Percentiles rank a stretch among this genome's conserved stretches.
phyloP scores from a whole-genome alignment of 495 filamentous ascomycete genomes.

The Daldinia grandis region DNA sequence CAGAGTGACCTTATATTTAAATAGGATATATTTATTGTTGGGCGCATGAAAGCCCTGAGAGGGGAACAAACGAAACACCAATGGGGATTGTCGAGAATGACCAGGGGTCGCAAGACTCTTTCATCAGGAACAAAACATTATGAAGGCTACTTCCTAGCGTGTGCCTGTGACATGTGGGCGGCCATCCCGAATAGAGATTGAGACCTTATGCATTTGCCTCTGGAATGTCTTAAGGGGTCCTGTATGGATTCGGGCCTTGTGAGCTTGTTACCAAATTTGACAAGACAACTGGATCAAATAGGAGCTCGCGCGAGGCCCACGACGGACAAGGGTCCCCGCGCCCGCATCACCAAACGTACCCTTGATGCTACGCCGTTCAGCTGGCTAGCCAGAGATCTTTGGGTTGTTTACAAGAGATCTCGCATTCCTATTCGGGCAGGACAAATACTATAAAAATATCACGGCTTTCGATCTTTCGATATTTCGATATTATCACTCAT shows the following conservation, averaged over 20 bases:
- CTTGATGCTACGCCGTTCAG: background rate
- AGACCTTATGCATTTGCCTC: constrained; percentile 39
- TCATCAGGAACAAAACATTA: constrained; percentile 20
- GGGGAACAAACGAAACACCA: constrained; percentile 21
- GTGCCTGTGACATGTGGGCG: constrained; percentile 38
- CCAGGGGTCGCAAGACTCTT: constrained; percentile 32
- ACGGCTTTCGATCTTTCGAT: constrained; percentile 10
- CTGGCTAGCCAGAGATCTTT: background rate
- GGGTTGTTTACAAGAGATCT: background rate
- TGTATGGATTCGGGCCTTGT: constrained; percentile 31
- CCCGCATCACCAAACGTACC: constrained; percentile 6
- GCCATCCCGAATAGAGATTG: constrained; percentile 25
- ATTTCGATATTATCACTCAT: constrained; percentile 10
- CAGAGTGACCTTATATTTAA: constrained; percentile 21
- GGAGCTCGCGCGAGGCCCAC: constrained; percentile 23
- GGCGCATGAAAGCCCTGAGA: constrained; percentile 12
- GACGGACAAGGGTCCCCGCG: constrained; percentile 30
- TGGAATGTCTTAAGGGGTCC: constrained; percentile 24
- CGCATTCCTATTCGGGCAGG: constrained; percentile 26
- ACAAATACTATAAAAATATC: constrained; percentile 4
- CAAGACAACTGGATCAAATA: constrained; percentile 28
- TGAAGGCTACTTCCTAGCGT: constrained; percentile 21
- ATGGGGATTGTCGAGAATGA: constrained; percentile 30
- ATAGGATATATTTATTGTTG: constrained; percentile 12
- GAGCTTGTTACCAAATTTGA: constrained; percentile 6